phyloP scores from a whole-genome alignment of 2,329 filamentous ascomycete genomes.

The Cryphonectria parasitica region DNA sequence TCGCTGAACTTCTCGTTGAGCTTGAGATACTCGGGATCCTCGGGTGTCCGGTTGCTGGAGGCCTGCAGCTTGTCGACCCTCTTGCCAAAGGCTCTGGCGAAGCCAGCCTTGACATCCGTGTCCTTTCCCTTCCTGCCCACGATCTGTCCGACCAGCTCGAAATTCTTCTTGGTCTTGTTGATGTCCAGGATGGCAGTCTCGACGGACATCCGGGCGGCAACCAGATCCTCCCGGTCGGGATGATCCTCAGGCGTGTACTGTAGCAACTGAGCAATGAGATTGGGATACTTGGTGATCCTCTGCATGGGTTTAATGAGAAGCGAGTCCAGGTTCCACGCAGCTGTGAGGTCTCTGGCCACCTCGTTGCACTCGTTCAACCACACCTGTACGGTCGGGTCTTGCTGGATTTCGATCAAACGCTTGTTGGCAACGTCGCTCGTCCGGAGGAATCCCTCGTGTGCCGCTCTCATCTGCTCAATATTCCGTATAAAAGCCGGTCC shows the following conservation, averaged over 20 bases:
- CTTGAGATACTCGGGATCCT: conserved; percentile 81
- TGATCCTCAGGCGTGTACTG: conserved; percentile 81
- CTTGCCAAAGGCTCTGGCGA: conserved; percentile 88
- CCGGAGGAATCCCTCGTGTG: conserved; percentile 65
- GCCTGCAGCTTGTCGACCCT: conserved; percentile 82
- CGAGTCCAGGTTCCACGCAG: conserved; percentile 93
- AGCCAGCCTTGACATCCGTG: conserved; percentile 80
- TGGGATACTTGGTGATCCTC: conserved; percentile 89
- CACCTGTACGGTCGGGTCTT: conserved; percentile 68
- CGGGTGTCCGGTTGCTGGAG: conserved; percentile 62
- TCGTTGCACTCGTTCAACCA: conserved; percentile 95
- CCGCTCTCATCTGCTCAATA: conserved; percentile 62
- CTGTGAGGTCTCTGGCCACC: conserved; percentile 88
- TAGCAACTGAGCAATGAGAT: conserved; percentile 79
- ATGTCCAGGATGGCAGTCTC: conserved; percentile 80
- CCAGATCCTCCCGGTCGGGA: conserved; percentile 74
- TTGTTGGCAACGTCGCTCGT: conserved; percentile 67
- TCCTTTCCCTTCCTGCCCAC: conserved; percentile 85
- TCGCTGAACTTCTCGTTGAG: conserved; percentile 87
- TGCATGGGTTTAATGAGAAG: conserved; percentile 98
- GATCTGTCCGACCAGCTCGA: conserved; percentile 88
- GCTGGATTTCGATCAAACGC: conserved; percentile 64
- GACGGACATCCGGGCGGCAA: conserved; percentile 54
- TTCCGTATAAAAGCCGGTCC: conserved; percentile 60
- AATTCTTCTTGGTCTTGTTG: conserved; percentile 94